phyloP scores from a whole-genome alignment of 768 basidiomycete genomes.

The Lactifluus pinguis region DNA sequence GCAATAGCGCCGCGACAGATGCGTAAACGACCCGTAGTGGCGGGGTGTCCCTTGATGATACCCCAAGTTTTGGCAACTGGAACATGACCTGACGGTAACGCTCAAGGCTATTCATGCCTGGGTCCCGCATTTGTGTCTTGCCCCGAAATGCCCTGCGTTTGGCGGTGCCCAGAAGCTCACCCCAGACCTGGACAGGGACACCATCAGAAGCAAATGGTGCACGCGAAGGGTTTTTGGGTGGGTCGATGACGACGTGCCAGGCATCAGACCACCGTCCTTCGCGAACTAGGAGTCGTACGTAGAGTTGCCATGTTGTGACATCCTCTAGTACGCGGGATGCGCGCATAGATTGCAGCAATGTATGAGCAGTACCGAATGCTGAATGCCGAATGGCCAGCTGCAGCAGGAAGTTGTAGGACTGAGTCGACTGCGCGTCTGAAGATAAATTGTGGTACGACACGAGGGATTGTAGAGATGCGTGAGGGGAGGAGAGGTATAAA shows the following conservation, averaged over 20 bases:
- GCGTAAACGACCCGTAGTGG: conserved; percentile 3
- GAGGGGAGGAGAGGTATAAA: conserved; percentile 19
- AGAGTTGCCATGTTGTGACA: conserved; percentile 48
- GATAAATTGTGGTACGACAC: conserved; percentile 39
- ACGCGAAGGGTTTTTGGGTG: not conserved
- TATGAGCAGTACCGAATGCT: conserved; percentile 36
- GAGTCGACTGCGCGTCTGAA: conserved; percentile 29
- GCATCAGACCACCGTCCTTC: conserved; percentile 50
- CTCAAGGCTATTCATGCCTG: conserved; percentile 6
- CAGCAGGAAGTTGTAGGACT: conserved; percentile 39
- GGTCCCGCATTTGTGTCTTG: conserved; percentile 13
- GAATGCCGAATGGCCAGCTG: conserved; percentile 42
- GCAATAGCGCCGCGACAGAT: conserved; percentile 11
- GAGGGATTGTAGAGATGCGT: conserved; percentile 29
- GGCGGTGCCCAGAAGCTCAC: conserved; percentile 46
- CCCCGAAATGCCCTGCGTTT: conserved; percentile 29
- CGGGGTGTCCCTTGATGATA: not conserved
- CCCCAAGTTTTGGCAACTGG: conserved; percentile 2
- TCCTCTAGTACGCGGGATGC: conserved; percentile 34
- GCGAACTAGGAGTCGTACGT: conserved; percentile 47
- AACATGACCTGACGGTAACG: conserved; percentile 14
- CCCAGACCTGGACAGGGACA: conserved; percentile 44
- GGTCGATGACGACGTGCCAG: conserved; percentile 29
- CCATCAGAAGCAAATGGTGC: conserved; percentile 1
- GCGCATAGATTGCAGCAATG: conserved; percentile 42